Conservation (phyloP, 768 basidiomycete species). For the Suillus fuscotomentosus region DNA sequence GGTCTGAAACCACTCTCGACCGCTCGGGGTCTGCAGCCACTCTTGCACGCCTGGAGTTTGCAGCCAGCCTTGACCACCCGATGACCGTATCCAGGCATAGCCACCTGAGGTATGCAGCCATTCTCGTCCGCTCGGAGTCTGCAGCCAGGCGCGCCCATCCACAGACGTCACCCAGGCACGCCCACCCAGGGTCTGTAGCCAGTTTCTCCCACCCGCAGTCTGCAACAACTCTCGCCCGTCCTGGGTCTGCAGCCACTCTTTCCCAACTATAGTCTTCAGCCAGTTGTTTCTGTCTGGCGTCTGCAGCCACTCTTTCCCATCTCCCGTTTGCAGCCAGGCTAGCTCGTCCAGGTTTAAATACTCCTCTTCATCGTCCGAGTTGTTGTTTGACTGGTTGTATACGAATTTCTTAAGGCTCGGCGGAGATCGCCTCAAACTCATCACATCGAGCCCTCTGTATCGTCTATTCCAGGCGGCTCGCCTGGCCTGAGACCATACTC, state of each 20-base stretch:
- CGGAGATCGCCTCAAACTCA: too few species aligned
- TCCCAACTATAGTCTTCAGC: fast-evolving
- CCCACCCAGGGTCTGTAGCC: neutral
- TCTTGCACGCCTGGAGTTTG: neutral
- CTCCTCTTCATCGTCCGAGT: too few species aligned
- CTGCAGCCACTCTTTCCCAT: neutral
- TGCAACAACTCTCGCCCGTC: neutral
- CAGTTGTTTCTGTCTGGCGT: fast-evolving
- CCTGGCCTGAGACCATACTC: too few species aligned
- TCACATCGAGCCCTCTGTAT: too few species aligned
- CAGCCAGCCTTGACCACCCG: neutral
- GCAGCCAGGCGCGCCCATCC: neutral
- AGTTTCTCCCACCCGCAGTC: neutral
- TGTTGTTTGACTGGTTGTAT: too few species aligned
- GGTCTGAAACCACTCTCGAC: neutral
- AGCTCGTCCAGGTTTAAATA: too few species aligned
- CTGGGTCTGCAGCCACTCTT: neutral
- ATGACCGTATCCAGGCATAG: neutral
- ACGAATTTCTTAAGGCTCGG: too few species aligned
- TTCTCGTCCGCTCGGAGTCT: neutral
- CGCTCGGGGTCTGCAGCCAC: neutral
- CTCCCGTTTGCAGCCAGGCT: too few species aligned
- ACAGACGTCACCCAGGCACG: neutral
- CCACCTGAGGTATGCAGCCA: neutral
- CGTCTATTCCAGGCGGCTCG: too few species aligned